Evolutionary conservation across 176 grass and related monocot species (phyloP), one percentile per base, ranked within the genome.

Genomic region (Puya raimondii): DNA sequence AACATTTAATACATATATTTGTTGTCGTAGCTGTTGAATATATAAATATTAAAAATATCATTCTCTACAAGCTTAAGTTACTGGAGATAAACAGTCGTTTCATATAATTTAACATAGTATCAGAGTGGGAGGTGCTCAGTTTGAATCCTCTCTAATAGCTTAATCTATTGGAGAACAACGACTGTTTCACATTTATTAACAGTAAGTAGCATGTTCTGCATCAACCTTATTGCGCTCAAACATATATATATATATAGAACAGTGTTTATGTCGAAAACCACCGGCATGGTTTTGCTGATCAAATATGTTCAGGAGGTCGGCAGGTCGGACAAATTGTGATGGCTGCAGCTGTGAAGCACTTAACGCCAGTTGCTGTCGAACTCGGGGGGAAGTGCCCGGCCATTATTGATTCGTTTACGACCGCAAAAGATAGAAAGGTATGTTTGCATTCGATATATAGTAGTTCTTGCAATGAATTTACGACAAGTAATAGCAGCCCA

Each of bases 381-480:
- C 77, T 99, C 2, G 94, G 94, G 63, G 94, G 85, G 20, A 99
- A 99, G 72, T 93, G 89, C 85, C 94, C 94, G 1, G 91, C 89
- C 76, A 99, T 99, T 75, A 75, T 99, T 33, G 94, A 99, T 73
- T 77, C 90, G 21, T 5, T 90, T 4, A 26, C 11, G 23, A 51
- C 70, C 66, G 48, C 72, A n/a, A 70, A 84, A 78, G 80, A 99
- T 11, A 73, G 51, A 70, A 57, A 70, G 72, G 84, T 86, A 81
- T 22, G n/a, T 21, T 42, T 20, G 13, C 33, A 42, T 42, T 42
- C 33, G 33, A 42, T 42, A 6, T 42, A 7, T 42, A 42, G 33
- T 5, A 42, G 33, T 42, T 42, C 33, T 42, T 42, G 33, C 4
- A 42, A 42, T 42, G 33, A 42, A 42, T 42, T 42, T 42, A 42